Evolutionary conservation across 768 basidiomycete genomes (phyloP).

Genomic region (Boletus pseudo-olivaceus): DNA sequence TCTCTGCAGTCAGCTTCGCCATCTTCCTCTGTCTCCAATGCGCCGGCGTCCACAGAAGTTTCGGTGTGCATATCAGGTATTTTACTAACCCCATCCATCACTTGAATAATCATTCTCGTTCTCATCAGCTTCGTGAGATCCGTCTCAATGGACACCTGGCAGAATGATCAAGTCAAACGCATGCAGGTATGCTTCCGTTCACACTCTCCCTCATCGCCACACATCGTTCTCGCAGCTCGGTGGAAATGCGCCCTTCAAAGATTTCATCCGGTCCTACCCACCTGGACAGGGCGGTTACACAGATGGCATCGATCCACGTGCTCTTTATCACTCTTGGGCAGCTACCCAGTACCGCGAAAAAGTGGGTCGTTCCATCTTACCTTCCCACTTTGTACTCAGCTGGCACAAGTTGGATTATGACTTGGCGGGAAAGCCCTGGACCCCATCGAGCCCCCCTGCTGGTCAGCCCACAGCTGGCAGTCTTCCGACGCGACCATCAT

Average conservation of each 20-base stretch:
- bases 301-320: slow-evolving; percentile 56
- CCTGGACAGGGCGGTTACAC: slow-evolving; percentile 67
- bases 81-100: background rate
- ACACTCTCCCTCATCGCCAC: slow-evolving; percentile 2
- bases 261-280: slow-evolving; percentile 76
- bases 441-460: slow-evolving; percentile 67
- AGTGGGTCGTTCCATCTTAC: slow-evolving; percentile 38
- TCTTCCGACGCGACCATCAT: slow-evolving; percentile 59
- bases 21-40: slow-evolving; percentile 92
- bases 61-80: slow-evolving; percentile 90
- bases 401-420: slow-evolving; percentile 68
- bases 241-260: slow-evolving; percentile 79
- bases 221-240: slow-evolving; percentile 55
- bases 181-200: slow-evolving; percentile 68
- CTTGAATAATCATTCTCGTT: background rate
- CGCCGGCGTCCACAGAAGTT: slow-evolving; percentile 79
- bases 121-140: slow-evolving; percentile 78
- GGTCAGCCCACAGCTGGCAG: slow-evolving; percentile 31
- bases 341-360: slow-evolving; percentile 95
- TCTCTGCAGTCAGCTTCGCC: slow-evolving; percentile 56
- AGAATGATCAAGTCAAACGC: slow-evolving; percentile 77
- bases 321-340: slow-evolving; percentile 92
- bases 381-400: slow-evolving; percentile 14
- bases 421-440: slow-evolving; percentile 74
- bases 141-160: slow-evolving; percentile 97